phyloP scores from a whole-genome alignment of 1,284 basidiomycete genomes.

The Cutaneotrichosporon cavernicola region DNA sequence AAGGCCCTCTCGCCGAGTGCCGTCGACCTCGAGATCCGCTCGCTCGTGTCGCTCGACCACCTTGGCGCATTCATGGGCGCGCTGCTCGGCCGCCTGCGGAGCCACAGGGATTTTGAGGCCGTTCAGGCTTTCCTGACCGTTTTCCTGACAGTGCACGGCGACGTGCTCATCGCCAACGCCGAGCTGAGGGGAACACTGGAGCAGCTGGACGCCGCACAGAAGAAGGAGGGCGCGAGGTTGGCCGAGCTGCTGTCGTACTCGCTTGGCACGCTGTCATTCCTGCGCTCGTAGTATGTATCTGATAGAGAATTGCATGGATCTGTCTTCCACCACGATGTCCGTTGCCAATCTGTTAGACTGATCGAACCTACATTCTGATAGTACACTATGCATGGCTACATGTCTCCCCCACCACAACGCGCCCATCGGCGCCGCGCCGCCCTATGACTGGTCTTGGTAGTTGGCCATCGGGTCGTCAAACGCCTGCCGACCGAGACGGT shows the following conservation, averaged over 20 bases:
- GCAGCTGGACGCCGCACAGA: constrained; percentile 63
- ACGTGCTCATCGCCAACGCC: constrained; percentile 66
- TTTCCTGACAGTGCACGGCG: constrained; percentile 80
- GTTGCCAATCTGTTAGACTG: too few relatives aligned
- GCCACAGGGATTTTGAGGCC: constrained; percentile 89
- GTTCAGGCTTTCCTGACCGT: constrained; percentile 85
- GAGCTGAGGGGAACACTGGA: constrained; percentile 64
- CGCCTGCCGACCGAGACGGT: constrained; percentile 45
- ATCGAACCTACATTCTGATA: background rate
- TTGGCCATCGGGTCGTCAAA: constrained; percentile 56
- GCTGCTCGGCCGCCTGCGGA: constrained; percentile 68
- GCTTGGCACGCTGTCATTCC: constrained; percentile 52
- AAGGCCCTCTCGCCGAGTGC: constrained; percentile 87
- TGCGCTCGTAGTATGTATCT: constrained; percentile 25
- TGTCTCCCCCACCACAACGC: background rate
- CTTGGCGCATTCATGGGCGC: constrained; percentile 72
- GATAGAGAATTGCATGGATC: constrained; percentile 1
- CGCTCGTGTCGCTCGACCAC: constrained; percentile 63
- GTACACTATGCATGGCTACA: constrained; percentile 16
- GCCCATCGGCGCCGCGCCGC: background rate
- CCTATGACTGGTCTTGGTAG: constrained; percentile 40
- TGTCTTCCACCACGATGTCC: background rate
- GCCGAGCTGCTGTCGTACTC: constrained; percentile 51
- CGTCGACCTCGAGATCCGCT: constrained; percentile 85
- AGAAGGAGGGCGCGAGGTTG: constrained; percentile 69